Conservation (phyloP, 2,329 filamentous ascomycete genomes). For the Xylaria sp. region DNA sequence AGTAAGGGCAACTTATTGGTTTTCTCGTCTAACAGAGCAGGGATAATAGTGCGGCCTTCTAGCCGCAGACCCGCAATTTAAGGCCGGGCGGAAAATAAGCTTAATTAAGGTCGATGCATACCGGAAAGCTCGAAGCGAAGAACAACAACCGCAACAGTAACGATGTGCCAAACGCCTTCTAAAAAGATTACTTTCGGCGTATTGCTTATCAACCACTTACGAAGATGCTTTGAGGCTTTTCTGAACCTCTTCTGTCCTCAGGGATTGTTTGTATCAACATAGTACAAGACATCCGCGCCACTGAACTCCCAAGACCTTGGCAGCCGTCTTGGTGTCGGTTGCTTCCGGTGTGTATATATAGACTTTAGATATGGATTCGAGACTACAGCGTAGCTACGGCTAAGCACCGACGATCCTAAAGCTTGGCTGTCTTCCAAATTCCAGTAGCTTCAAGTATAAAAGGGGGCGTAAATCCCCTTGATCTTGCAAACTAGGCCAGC, state of each 20-base stretch:
- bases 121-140: neutral
- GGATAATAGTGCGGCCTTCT: neutral
- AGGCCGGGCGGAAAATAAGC: neutral
- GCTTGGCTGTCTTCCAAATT: neutral
- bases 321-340: neutral
- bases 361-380: neutral
- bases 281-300: neutral
- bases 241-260: neutral
- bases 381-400: neutral
- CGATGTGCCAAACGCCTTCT: neutral
- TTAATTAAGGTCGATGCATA: neutral
- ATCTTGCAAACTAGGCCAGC: neutral
- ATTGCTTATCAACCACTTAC: neutral
- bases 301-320: neutral
- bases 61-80: neutral
- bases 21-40: neutral
- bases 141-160: neutral
- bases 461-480: neutral
- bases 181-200: neutral
- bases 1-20: too few species aligned
- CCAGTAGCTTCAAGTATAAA: neutral
- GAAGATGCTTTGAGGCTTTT: neutral
- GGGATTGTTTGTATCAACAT: neutral
- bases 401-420: neutral
- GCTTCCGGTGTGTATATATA: neutral